Base-by-base conservation (phyloP, 768 basidiomycete genomes). In the Tephrocybe sp. region DNA sequence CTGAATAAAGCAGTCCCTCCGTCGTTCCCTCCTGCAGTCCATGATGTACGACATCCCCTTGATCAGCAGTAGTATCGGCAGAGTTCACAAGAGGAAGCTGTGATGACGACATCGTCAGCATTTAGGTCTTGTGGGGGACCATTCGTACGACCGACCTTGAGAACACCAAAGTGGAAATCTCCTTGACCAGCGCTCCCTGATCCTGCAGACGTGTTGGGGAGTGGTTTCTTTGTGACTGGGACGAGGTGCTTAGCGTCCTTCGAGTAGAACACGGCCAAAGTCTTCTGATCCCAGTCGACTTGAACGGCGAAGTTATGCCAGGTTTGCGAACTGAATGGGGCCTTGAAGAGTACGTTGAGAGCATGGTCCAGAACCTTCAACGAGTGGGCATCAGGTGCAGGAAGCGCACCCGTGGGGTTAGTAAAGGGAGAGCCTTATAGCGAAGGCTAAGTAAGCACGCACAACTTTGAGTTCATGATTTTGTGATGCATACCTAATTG, bases 301-400 rank as follows among this genome's bases (percentile, higher is more conserved):
- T 74, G 73, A 33, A 84, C 60, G 0, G 79, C 83, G 57, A 84
- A 81, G 65, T 84, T 85, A 62, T 84, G 82, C 81, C 83, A 85
- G 15, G 60, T 59, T 2, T 53, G 55, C 3, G 69, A 52, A 3
- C 65, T 62, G 65, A 83, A 82, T 1, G 75, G 68, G 0, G 76
- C 70, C 17, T 65, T 60, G 68, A 80, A 84, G n/a, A 83, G 62
- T 5, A 79, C 62, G 50, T 79, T 75, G 25, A 73, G 59, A 4
- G 76, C 73, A 56, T 85, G 83, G 58, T 83, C 76, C n/a, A 73
- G 72, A 15, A 85, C 68, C 62, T 83, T 81, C 62, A 83, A 73
- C 23, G 64, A 73, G 45, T 73, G 74, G 1, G 82, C 76, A 32
- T 79, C 65, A 8, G 63, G 18, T 0, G 65, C 67, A 0, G 81